A percentile compares a stretch with the other conserved stretches of the same genome.
Conservation (phyloP, 2,329 filamentous ascomycete species). For the Capronia epimyces region DNA sequence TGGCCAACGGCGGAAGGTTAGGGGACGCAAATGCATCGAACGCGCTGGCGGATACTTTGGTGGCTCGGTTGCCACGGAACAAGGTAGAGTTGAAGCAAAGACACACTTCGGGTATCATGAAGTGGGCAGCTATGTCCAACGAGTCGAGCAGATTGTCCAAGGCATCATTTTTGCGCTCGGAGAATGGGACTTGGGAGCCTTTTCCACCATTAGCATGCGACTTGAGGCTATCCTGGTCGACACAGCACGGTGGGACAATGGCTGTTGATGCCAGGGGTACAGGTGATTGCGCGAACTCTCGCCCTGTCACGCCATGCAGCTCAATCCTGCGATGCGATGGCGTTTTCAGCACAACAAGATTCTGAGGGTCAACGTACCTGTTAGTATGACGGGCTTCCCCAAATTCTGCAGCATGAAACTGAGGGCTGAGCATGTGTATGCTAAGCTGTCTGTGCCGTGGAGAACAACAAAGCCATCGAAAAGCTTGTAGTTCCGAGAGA, state of each 20-base stretch:
- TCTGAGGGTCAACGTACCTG: constrained; percentile 39
- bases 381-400: constrained; percentile 85
- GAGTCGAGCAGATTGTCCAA: constrained; percentile 82
- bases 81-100: constrained; percentile 90
- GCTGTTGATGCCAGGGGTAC: not conserved
- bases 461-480: constrained; percentile 90
- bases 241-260: not conserved
- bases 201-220: not conserved
- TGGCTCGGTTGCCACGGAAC: constrained; percentile 80
- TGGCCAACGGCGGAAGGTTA: constrained; percentile 76
- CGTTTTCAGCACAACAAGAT: too few species aligned
- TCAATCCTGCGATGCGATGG: too few species aligned
- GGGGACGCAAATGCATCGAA: constrained; percentile 85
- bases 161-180: constrained; percentile 83
- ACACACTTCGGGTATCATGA: constrained; percentile 87
- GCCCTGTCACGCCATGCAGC: too few species aligned
- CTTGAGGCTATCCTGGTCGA: not conserved
- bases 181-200: constrained; percentile 76
- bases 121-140: constrained; percentile 83
- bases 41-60: constrained; percentile 78
- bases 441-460: constrained; percentile 84
- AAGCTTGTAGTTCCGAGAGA: constrained; percentile 76
- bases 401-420: constrained; percentile 91
- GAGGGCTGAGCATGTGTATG: constrained; percentile 82
- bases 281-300: too few species aligned